Evolutionary conservation across 106 monocot species (phyloP).

Genomic region (Acanthochlamys bracteata): DNA sequence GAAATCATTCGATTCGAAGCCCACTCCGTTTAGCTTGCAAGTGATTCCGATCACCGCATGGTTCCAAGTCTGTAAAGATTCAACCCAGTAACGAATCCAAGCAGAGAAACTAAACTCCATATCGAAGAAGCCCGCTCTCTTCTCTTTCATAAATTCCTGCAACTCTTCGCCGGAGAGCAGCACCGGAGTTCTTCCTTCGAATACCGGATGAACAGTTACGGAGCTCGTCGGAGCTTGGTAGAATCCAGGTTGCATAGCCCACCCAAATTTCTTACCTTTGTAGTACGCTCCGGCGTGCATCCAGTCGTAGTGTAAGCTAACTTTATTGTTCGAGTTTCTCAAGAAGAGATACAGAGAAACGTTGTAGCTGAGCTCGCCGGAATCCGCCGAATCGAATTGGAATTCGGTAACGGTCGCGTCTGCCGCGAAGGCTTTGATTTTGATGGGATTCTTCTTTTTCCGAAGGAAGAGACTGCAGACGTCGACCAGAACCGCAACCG

Average conservation of each 20-base stretch:
- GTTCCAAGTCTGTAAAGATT: background rate
- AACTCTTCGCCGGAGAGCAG: too few species aligned
- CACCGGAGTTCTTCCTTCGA: background rate
- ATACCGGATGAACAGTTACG: background rate
- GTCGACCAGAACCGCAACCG: too few species aligned
- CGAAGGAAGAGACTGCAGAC: conserved; percentile 1
- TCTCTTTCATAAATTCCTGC: background rate
- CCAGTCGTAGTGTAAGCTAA: conserved; percentile 2
- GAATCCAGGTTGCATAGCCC: background rate
- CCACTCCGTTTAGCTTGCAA: background rate
- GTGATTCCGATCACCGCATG: background rate
- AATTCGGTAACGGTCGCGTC: background rate
- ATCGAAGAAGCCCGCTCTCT: background rate
- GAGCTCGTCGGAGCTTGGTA: background rate
- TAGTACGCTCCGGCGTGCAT: background rate
- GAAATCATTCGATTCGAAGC: background rate
- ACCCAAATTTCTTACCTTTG: conserved; percentile 1
- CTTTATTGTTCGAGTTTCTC: conserved; percentile 3
- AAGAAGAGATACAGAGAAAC: background rate
- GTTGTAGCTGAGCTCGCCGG: conserved; percentile 7
- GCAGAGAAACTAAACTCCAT: background rate
- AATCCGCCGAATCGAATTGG: background rate
- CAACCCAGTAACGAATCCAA: background rate
- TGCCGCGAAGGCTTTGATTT: conserved; percentile 6
- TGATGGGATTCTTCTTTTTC: background rate